Base-by-base conservation (phyloP, 169 alveolate genomes). In the Eimeria falciformis region DNA sequence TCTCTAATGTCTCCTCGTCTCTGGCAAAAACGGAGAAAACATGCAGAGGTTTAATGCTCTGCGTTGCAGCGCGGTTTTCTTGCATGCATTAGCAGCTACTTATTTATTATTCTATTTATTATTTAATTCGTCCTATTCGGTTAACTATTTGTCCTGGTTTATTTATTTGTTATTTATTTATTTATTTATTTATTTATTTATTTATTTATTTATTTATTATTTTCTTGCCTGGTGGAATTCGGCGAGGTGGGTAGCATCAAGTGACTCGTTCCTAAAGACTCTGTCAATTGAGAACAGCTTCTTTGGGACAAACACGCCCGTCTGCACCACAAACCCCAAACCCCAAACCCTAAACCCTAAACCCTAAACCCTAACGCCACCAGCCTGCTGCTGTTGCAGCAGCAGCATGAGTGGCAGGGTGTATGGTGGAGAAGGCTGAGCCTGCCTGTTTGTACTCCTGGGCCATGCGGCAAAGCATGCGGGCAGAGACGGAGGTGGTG, bases 191-290 rank as follows among this genome's bases (percentile, higher is more conserved):
- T 12, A 58, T 5, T 5, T 6, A 58, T 5, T 5, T 58, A 58
- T 58, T 5, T 12, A 58, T 58, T 5, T 12, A 58, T 58, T 5
- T 12, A 58, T 58, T 5, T 12, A 58, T 23, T n/a, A 5, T 9
- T 58, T 5, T 23, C 78, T 27, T 65, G 97, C 97, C 96, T 99
- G 99, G 94, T 99, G 99, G 97, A 99, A 99, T 96, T 99, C 99
- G 40, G 99, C 99, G 73, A 99, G 96, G 95, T 99, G 99, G 7
- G 99, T 99, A 25, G 99, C 99, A 94, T 99, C 99, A 45, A 99
- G 96, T 68, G 98, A 97, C 95, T 99, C 99, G 95, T 99, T 99
- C 91, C 99, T 96, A 97, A 99, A 99, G 29, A 99, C 99, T 69
- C 99, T 96, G 96, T 99, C 99, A 84, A 99, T 98, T 65, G 99